Evolutionary conservation across 2,329 filamentous ascomycete genomes (phyloP).

Genomic region (Microthyrium microscopicum): DNA sequence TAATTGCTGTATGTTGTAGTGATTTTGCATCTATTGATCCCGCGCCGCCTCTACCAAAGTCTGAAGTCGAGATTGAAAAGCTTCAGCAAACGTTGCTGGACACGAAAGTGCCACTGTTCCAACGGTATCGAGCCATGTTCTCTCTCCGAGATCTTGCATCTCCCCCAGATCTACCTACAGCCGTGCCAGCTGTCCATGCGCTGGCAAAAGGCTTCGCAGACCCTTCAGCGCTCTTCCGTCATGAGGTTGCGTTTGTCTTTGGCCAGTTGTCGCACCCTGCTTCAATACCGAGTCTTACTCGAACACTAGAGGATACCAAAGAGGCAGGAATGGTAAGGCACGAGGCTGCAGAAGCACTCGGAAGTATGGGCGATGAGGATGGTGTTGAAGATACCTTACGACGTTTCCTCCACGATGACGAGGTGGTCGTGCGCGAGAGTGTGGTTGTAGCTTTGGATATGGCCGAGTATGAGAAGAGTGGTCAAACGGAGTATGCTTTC

Average conservation of each 20-base stretch:
- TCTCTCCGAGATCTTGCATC: slow-evolving; percentile 87
- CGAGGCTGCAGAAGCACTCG: slow-evolving; percentile 90
- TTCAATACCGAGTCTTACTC: slow-evolving; percentile 79
- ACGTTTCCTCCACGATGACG: slow-evolving; percentile 73
- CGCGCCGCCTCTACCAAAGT: slow-evolving; percentile 62
- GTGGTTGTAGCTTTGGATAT: slow-evolving; percentile 93
- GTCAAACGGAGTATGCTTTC: slow-evolving; percentile 79
- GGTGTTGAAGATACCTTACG: slow-evolving; percentile 78
- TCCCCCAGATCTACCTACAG: slow-evolving; percentile 77
- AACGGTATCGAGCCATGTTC: slow-evolving; percentile 96
- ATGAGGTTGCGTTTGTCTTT: slow-evolving; percentile 97
- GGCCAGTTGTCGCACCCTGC: slow-evolving; percentile 90
- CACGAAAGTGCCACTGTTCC: slow-evolving; percentile 62
- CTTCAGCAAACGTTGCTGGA: slow-evolving; percentile 67
- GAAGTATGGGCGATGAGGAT: slow-evolving; percentile 81
- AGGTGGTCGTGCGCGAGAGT: slow-evolving; percentile 87
- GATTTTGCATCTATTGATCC: slow-evolving; percentile 94
- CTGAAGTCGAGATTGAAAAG: slow-evolving; percentile 46
- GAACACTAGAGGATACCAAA: slow-evolving; percentile 56
- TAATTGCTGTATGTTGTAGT: no score
- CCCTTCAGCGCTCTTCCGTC: slow-evolving; percentile 80
- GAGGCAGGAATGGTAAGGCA: slow-evolving; percentile 96
- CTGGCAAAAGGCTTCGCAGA: slow-evolving; percentile 76
- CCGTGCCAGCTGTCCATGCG: slow-evolving; percentile 69
- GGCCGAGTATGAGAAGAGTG: slow-evolving; percentile 88